Evolutionary conservation across 768 basidiomycete species (phyloP), one percentile per base, ranked within the genome.

Genomic region (Pluteus cervinus): DNA sequence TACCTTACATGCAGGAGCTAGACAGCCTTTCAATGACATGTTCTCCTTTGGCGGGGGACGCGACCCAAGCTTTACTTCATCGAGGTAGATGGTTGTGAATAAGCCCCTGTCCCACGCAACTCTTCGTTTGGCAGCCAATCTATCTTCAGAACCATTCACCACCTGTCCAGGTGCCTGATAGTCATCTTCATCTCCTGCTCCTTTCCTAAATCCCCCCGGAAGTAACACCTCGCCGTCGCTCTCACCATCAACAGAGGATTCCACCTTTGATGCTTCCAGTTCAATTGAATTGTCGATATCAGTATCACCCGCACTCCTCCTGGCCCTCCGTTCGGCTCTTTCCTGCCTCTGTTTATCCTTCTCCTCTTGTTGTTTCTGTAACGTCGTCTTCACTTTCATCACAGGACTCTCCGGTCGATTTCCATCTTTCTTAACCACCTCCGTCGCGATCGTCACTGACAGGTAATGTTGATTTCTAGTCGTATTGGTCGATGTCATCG

Each of bases 71-170:
- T 77, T 65, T 24, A 81, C 63, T 33, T 84, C 76, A 47, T 86
- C 79, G 21, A 86, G 54, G 51, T 68, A 79, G 17, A 80, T 65
- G 5, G 68, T 66, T 8, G 75, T 80, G 30, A 68, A 75, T 44
- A 89, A 60, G 9, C 81, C 81, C 33, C 66, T 66, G 51, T 87
- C 75, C 87, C 87, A 90, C 54, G 84, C 83, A 29, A 90, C 87
- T 38, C 77, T 66, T 52, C 79, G 33, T 25, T 73, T 51, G 62
- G 58, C 33, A 61, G 55, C 37, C 46, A 54, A 34, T 42, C 51
- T 48, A 25, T 53, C 55, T 6, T 49, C 60, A 14, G 53, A 62
- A 18, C 60, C 63, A 11, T 62, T 64, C 21, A 54, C 66, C 26
- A 69, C 54, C 36, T 60, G 56, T 18, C 61, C 60, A 24, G 62